phyloP scores from a whole-genome alignment of 2,329 filamentous ascomycete species.

The Nigrograna mackinnonii region DNA sequence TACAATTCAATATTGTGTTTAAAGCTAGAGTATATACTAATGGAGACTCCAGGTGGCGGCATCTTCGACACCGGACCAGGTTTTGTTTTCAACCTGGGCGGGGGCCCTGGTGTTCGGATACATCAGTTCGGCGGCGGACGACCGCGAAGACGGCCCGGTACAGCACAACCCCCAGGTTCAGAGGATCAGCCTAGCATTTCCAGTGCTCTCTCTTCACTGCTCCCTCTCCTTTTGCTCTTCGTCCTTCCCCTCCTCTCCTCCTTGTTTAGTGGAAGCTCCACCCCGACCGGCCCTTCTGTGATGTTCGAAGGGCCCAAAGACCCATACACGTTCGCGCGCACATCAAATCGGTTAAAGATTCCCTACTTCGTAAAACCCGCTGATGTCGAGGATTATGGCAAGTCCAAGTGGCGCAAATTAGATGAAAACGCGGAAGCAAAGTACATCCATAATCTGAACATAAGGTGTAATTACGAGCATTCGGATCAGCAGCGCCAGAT shows the following conservation, averaged over 20 bases:
- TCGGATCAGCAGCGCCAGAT: constrained; percentile 66
- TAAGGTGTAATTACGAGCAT: constrained; percentile 76
- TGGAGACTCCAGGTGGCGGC: constrained; percentile 52
- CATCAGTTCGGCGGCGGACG: constrained; percentile 89
- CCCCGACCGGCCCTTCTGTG: constrained; percentile 67
- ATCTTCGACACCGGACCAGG: constrained; percentile 78
- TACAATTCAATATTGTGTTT: too few relatives aligned
- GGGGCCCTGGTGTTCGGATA: constrained; percentile 87
- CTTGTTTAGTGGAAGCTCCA: constrained; percentile 63
- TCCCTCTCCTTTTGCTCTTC: constrained; percentile 85
- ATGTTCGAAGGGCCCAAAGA: constrained; percentile 72
- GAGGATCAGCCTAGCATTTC: constrained; percentile 55
- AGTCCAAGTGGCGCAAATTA: constrained; percentile 71
- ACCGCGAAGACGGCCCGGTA: constrained; percentile 73
- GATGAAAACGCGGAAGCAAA: constrained; percentile 77
- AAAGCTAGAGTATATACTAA: too few relatives aligned
- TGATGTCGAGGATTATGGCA: constrained; percentile 72
- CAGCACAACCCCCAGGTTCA: constrained; percentile 57
- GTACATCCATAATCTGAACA: constrained; percentile 68
- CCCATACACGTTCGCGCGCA: constrained; percentile 75
- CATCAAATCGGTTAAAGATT: constrained; percentile 70
- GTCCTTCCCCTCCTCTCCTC: constrained; percentile 81
- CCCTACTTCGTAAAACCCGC: constrained; percentile 84
- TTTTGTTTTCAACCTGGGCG: constrained; percentile 94
- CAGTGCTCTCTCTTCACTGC: constrained; percentile 68